Conservation (phyloP, 1,284 basidiomycete genomes). For the Anthracocystis setariae region DNA sequence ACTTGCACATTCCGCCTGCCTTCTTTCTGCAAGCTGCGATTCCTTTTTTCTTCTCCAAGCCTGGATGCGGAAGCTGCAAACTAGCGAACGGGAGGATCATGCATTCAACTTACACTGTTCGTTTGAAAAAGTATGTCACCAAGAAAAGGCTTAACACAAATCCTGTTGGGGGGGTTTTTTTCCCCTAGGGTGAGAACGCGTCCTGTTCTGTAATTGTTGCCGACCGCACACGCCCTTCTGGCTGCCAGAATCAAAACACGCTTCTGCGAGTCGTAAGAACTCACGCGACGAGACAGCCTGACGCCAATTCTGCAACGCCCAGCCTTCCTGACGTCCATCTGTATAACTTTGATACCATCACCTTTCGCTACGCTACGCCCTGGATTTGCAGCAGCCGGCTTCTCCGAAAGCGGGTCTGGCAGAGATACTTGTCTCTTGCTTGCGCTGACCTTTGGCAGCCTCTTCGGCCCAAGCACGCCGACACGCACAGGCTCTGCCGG, state of each 20-base stretch:
- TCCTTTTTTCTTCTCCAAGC: no score
- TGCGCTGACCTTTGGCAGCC: neutral
- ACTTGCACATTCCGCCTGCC: no score
- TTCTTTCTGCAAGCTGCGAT: no score
- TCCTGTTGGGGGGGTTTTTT: no score
- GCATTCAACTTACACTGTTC: no score
- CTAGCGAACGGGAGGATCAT: no score
- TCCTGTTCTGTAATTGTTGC: neutral
- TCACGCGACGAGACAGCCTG: slow-evolving; percentile 31
- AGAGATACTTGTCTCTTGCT: slow-evolving; percentile 1
- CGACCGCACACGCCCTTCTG: neutral
- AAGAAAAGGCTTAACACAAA: no score
- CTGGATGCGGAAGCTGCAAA: no score
- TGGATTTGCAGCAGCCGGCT: slow-evolving; percentile 5
- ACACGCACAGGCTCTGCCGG: neutral
- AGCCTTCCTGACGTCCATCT: slow-evolving; percentile 32
- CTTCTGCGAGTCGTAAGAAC: slow-evolving; percentile 17
- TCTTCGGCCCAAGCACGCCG: neutral
- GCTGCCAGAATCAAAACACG: slow-evolving; percentile 32
- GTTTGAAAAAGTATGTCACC: no score
- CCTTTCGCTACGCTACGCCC: slow-evolving; percentile 1
- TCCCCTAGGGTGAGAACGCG: neutral
- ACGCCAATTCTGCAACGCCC: slow-evolving; percentile 10
- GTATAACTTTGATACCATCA: slow-evolving; percentile 7
- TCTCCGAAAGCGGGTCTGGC: slow-evolving; percentile 2